Base-by-base conservation (phyloP, 2,329 filamentous ascomycete genomes). In the Claviceps arundinis region DNA sequence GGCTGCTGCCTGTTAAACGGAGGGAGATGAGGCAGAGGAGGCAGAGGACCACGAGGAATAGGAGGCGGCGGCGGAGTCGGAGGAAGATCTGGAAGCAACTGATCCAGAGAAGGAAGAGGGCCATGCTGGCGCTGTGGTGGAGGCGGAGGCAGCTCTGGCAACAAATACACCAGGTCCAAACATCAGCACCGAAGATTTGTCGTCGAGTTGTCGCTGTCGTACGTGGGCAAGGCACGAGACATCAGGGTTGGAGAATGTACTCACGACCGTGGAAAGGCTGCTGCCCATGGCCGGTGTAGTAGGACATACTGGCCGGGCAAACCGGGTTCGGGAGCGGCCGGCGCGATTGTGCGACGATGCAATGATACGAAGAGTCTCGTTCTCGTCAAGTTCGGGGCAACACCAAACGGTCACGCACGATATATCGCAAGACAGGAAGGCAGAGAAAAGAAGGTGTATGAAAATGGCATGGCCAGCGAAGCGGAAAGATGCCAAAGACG, bases 181-280 rank as follows among this genome's bases (percentile, higher is more conserved):
- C 13, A 30, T 43, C 41, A 51, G 50, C 37, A 24, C 19, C 2
- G 17, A 1, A 24, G 24, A 44, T 16, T 13, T 16, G 17, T 37
- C 24, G 46, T 45, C 19, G 38, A 14, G 37, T 17, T n/a, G 30
- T 14, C 19, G 26, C 38, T 9, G 37, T 45, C 44, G 34, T 22
- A 43, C 41, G 26, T 16, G 24, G 40, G 34, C 52, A 16, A 22
- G 9, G 48, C 40, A 41, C 8, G 8, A 13, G 8, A 13, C 22
- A 34, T 30, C n/a, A 13, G 17, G 5, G 34, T 22, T 17, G 22
- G 16, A n/a, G 24, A 26, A n/a, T 45, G 9, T 47, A 68, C 68
- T 64, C 51, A 70, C 68, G 68, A 58, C 68, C 66, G 55, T 63
- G 62, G 40, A 61, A 58, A 55, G 42, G 42, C 42, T 50, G 48